A percentile compares a stretch with the other conserved stretches of the same genome.
phyloP scores from a whole-genome alignment of 352 stramenopile species.

The Pythium rishiriense region DNA sequence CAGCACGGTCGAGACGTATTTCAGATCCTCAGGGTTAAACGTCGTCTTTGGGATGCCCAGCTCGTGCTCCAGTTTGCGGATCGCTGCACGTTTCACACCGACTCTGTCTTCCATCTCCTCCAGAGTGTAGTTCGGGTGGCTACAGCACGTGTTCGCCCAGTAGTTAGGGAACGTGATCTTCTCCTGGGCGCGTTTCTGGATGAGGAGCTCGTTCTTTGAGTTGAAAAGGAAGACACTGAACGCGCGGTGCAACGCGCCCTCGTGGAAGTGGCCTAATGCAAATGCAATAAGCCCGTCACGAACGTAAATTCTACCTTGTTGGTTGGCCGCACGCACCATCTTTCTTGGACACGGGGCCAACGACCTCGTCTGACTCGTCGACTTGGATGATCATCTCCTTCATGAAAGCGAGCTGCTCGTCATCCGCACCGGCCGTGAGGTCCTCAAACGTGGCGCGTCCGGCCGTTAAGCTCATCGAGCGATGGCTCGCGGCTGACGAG shows the following conservation, averaged over 20 bases:
- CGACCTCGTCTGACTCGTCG: constrained; percentile 75
- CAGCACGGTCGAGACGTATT: constrained; percentile 97
- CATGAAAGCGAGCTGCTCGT: constrained; percentile 88
- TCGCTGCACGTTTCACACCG: constrained; percentile 92
- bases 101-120: constrained; percentile 82
- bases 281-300: background rate
- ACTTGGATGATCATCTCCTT: constrained; percentile 91
- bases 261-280: constrained; percentile 64
- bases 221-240: constrained; percentile 90
- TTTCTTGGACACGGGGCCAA: constrained; percentile 88
- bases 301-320: no score
- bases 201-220: constrained; percentile 80
- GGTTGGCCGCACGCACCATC: constrained; percentile 39
- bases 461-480: constrained; percentile 22
- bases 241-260: constrained; percentile 77
- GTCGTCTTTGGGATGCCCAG: constrained; percentile 92
- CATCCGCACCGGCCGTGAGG: constrained; percentile 66
- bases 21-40: constrained; percentile 87
- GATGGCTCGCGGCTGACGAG: background rate
- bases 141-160: constrained; percentile 99
- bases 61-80: constrained; percentile 98
- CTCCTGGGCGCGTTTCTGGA: constrained; percentile 90
- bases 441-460: constrained; percentile 56
- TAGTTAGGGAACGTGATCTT: constrained; percentile 99
- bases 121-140: constrained; percentile 94